These are phyloP conservation scores for Xylaria sp. DNA, from an alignment of 2,329 filamentous ascomycete species.

Conservation along the genomic window DNA sequence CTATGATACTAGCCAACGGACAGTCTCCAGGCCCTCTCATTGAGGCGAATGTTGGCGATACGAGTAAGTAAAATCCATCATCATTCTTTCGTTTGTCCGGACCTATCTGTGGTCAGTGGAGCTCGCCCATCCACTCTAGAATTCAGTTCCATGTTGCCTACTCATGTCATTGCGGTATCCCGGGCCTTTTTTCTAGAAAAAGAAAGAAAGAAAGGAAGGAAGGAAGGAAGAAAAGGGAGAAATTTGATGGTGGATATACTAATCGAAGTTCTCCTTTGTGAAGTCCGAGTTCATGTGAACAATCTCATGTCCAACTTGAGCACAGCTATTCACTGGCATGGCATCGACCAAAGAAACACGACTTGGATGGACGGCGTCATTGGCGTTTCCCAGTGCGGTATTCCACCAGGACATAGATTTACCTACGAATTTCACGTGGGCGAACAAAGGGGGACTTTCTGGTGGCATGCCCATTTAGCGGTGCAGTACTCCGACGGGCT, in stretches of 20 bases:
- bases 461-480: constrained; percentile 72
- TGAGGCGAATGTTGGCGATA: constrained; percentile 58
- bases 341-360: constrained; percentile 71
- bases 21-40: constrained; percentile 59
- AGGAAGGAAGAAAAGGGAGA: not conserved
- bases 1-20: constrained; percentile 55
- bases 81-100: not conserved
- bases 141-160: not conserved
- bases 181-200: no score
- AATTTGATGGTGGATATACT: not conserved
- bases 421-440: constrained; percentile 69
- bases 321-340: constrained; percentile 76
- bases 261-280: not conserved
- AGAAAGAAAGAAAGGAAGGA: no score
- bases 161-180: not conserved
- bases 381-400: constrained; percentile 70
- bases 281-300: constrained; percentile 54
- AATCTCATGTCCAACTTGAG: constrained; percentile 53
- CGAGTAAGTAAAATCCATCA: constrained; percentile 31
- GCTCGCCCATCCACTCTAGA: not conserved
- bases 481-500: constrained; percentile 74
- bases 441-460: constrained; percentile 54
- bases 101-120: no score
- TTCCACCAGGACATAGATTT: constrained; percentile 65
- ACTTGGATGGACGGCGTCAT: constrained; percentile 74